These are phyloP conservation scores for Sphagnum fallax DNA, from an alignment of 228 moss, liverwort and hornwort genomes.

Conservation along the genomic window DNA sequence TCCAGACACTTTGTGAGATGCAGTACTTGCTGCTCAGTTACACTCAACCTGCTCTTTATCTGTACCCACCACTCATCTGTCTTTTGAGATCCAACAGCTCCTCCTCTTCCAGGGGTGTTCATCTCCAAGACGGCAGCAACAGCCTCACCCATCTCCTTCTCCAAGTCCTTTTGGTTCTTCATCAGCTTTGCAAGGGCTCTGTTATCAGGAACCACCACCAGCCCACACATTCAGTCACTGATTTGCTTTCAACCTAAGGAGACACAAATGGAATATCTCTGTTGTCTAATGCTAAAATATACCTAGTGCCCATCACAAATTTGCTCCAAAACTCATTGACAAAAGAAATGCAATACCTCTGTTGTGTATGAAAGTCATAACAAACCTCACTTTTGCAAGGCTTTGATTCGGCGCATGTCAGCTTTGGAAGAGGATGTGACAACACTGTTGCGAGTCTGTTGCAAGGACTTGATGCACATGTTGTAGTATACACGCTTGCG, in stretches of 20 bases:
- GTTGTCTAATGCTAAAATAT: too few relatives aligned
- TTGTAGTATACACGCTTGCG: slow-evolving; percentile 98
- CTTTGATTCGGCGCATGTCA: slow-evolving; percentile 53
- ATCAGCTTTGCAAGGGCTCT: slow-evolving; percentile 60
- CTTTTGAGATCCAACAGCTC: slow-evolving; percentile 8
- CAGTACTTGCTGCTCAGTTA: slow-evolving; percentile 43
- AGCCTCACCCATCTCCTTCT: slow-evolving; percentile 49
- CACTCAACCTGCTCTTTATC: slow-evolving; percentile 23
- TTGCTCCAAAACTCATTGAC: too few relatives aligned
- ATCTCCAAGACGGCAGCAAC: slow-evolving; percentile 4
- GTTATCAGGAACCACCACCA: slow-evolving; percentile 2
- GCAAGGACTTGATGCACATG: slow-evolving; percentile 92
- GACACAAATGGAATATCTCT: too few relatives aligned
- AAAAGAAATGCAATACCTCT: too few relatives aligned
- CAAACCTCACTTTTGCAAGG: slow-evolving; percentile 58
- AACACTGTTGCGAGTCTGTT: slow-evolving; percentile 48
- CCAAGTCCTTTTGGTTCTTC: slow-evolving; percentile 61
- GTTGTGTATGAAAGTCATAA: too few relatives aligned
- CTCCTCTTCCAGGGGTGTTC: slow-evolving; percentile 18
- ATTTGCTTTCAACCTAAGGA: neutral
- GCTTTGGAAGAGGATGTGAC: slow-evolving; percentile 31
- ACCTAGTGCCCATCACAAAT: too few relatives aligned
- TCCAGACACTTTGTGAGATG: slow-evolving; percentile 53
- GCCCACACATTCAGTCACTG: neutral
- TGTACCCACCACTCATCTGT: slow-evolving; percentile 41